Evolutionary conservation across 345 rosid species (phyloP).

Genomic region (Acer campestre): DNA sequence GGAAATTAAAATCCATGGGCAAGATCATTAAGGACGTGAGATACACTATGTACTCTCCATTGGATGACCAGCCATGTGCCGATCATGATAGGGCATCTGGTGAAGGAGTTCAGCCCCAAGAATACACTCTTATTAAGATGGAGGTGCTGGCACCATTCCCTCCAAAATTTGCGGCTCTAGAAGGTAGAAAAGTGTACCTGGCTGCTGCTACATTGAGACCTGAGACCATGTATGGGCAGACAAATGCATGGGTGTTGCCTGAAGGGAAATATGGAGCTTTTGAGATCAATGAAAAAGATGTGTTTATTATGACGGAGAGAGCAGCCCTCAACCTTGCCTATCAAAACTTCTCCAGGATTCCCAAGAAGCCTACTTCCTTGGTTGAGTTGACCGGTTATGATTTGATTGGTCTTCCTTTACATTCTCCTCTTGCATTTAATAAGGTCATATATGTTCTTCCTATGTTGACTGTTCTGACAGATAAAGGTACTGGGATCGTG

Average conservation of each 20-base stretch:
- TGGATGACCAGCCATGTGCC: conserved; percentile 95
- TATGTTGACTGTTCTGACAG: conserved; percentile 86
- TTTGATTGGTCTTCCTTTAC: conserved; percentile 81
- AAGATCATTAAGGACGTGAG: conserved; percentile 84
- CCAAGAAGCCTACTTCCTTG: conserved; percentile 78
- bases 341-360: conserved; percentile 72
- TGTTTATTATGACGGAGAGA: conserved; percentile 69
- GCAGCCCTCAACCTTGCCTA: conserved; percentile 91
- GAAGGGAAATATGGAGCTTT: conserved; percentile 94
- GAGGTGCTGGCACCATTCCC: conserved; percentile 77
- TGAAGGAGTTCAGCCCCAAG: conserved; percentile 98
- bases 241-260: conserved; percentile 96
- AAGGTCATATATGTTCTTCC: conserved; percentile 88
- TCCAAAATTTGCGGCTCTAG: conserved; percentile 56
- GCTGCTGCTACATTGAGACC: conserved; percentile 96
- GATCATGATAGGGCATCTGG: conserved; percentile 96
- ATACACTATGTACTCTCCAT: conserved; percentile 83
- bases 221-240: conserved; percentile 96
- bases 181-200: conserved; percentile 76
- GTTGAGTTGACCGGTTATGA: conserved; percentile 81
- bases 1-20: conserved; percentile 84
- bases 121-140: conserved; percentile 88
- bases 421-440: conserved; percentile 70
- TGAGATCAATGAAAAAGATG: conserved; percentile 79
- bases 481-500: conserved; percentile 96